Percentiles rank a stretch among this genome's conserved stretches.
Evolutionary conservation across 805 yeast species (phyloP).

Genomic region (Candida tammaniensis): DNA sequence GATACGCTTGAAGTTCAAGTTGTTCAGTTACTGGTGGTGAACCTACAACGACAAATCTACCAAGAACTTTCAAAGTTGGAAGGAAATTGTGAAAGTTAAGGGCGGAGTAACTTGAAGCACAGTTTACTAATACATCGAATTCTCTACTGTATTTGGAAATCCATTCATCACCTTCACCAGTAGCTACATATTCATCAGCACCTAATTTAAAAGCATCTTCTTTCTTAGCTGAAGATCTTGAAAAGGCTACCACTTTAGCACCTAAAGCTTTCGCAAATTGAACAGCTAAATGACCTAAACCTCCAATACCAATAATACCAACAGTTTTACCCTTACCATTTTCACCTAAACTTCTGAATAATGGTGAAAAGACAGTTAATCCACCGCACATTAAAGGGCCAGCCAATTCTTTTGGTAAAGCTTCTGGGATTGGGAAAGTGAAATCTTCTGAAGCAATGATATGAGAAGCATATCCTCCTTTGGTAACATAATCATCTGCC

Average conservation of each 20-base stretch:
- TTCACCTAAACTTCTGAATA: conserved; percentile 26
- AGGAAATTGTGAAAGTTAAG: conserved; percentile 50
- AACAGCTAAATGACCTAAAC: conserved; percentile 63
- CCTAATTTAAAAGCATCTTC: conserved; percentile 30
- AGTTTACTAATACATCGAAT: conserved; percentile 52
- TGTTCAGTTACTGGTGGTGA: conserved; percentile 24
- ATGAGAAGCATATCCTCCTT: conserved; percentile 54
- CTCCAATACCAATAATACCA: conserved; percentile 65
- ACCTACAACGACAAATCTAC: conserved; percentile 24
- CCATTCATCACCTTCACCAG: conserved; percentile 49
- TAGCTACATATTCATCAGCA: conserved; percentile 44
- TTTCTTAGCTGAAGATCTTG: conserved; percentile 27
- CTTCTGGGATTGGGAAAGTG: conserved; percentile 50
- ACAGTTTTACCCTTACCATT: conserved; percentile 37
- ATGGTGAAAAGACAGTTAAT: conserved; percentile 51
- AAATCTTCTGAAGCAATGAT: conserved; percentile 42
- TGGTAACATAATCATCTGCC: conserved; percentile 27
- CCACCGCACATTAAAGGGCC: conserved; percentile 61
- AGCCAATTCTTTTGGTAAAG: conserved; percentile 35
- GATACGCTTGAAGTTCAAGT: conserved; percentile 19
- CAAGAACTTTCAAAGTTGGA: conserved; percentile 20
- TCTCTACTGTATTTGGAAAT: conserved; percentile 20
- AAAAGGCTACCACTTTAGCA: conserved; percentile 54
- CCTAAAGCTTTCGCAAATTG: conserved; percentile 61
- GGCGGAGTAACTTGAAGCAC: conserved; percentile 50